Base-by-base conservation (phyloP, 345 rosid species). In the Bruguiera sexangula region DNA sequence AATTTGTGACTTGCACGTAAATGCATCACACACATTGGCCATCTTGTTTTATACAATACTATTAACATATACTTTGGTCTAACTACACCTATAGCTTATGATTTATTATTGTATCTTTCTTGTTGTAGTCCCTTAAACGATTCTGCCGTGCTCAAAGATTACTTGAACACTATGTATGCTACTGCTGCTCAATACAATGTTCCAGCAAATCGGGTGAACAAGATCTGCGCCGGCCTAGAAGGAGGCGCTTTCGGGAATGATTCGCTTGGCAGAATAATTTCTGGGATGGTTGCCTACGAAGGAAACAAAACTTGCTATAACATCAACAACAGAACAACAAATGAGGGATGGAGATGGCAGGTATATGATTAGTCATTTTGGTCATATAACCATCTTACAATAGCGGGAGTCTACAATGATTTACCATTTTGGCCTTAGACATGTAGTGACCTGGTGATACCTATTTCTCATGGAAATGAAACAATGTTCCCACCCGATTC, bases 1-100 rank as follows among this genome's bases (percentile, higher is more conserved):
- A 62, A 71, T 92, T 92, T 84, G 84, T 77, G 71, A 87, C 89
- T 68, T 92, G 98, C 89, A 13, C 58, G 88, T 85, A 79, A 63
- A n/a, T 5, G 48, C 43, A n/a, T 6, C 5, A 29, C 10, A 6
- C 6, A 5, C 5, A 13, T 21, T 55, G 15, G 60, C 60, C 4
- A 22, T 55, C 60, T 39, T 21, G 13, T 21, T 18, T 61, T 24
- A 15, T 43, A 13, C 50, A 13, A 13, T 43, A 43, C 16, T 13
- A 43, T 13, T 43, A 43, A 2, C 50, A 3, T 3, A 13, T 43
- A 13, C 16, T 43, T 13, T 13, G 18, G 50, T 43, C 19, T 3
- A 13, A 43, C 50, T 2, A 43, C 50, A 43, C 13, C 50, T 13
- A 11, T 43, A 13, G 18, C 50, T 43, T 13, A 43, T 13, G 50